Percentiles rank a stretch among this genome's conserved stretches.
phyloP scores from a whole-genome alignment of 257 asterid species.

The Gardenia jasminoides region DNA sequence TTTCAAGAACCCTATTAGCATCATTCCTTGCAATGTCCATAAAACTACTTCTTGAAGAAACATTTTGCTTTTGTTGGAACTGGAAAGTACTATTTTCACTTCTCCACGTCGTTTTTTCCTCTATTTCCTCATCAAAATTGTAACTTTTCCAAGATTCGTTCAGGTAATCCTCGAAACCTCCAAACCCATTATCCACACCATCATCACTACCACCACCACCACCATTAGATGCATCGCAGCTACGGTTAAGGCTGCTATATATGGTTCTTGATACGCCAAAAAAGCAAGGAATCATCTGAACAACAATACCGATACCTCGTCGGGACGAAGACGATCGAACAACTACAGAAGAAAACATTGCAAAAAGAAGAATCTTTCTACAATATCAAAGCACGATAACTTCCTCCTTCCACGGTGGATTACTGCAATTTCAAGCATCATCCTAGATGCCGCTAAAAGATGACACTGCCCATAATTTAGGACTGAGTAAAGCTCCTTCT shows the following conservation, averaged over 20 bases:
- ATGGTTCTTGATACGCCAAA: slow-evolving; percentile 47
- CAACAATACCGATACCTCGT: slow-evolving; percentile 3
- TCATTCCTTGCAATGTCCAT: slow-evolving; percentile 47
- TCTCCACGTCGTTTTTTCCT: slow-evolving; percentile 12
- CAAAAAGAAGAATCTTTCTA: neutral
- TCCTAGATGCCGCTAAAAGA: too few relatives aligned
- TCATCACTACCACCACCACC: slow-evolving; percentile 40
- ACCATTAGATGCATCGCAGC: slow-evolving; percentile 30
- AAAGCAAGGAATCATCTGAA: slow-evolving; percentile 35
- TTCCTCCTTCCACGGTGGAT: neutral
- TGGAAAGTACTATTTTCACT: slow-evolving; percentile 3
- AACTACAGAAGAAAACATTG: neutral
- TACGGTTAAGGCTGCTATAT: slow-evolving; percentile 34
- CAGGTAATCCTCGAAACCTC: slow-evolving; percentile 62
- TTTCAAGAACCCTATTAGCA: slow-evolving; percentile 62
- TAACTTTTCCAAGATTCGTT: slow-evolving; percentile 62
- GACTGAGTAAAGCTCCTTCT: too few relatives aligned
- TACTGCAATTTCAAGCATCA: neutral
- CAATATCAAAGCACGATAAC: too few relatives aligned
- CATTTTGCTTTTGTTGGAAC: slow-evolving; percentile 13
- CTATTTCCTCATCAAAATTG: slow-evolving; percentile 23
- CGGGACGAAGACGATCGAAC: neutral
- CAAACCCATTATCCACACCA: slow-evolving; percentile 59
- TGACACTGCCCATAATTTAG: too few relatives aligned
- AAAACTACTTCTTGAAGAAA: slow-evolving; percentile 39